phyloP scores from a whole-genome alignment of 1,284 basidiomycete genomes.

The Apiotrichum laibachii region DNA sequence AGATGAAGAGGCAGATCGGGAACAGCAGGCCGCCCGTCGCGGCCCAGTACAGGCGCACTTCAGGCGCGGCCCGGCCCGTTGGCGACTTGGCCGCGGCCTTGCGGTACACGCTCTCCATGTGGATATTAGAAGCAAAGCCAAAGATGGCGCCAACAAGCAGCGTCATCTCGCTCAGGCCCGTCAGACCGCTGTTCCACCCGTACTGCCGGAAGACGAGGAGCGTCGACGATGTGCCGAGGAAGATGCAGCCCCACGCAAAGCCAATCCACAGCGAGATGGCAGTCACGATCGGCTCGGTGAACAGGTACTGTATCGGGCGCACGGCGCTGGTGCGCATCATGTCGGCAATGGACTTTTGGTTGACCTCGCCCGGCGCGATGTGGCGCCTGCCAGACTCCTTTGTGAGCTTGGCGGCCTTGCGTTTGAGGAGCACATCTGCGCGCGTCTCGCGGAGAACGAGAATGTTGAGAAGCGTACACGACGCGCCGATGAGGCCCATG shows the following conservation, averaged over 20 bases:
- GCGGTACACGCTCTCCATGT: slow-evolving; percentile 40
- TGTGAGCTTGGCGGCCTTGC: slow-evolving; percentile 46
- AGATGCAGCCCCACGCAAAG: slow-evolving; percentile 48
- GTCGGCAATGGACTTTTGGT: slow-evolving; percentile 35
- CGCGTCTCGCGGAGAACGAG: slow-evolving; percentile 49
- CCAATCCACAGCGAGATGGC: slow-evolving; percentile 53
- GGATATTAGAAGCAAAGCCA: slow-evolving; percentile 65
- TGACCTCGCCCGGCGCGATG: slow-evolving; percentile 39
- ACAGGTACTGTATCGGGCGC: slow-evolving; percentile 46
- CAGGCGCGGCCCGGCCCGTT: slow-evolving; percentile 51
- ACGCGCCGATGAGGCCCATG: slow-evolving; percentile 32
- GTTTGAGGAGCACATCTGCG: slow-evolving; percentile 53
- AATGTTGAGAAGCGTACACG: slow-evolving; percentile 34
- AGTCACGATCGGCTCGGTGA: slow-evolving; percentile 54
- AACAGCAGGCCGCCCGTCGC: slow-evolving; percentile 47
- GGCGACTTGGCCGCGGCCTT: slow-evolving; percentile 25
- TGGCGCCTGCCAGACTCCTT: slow-evolving; percentile 48
- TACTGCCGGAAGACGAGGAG: slow-evolving; percentile 41
- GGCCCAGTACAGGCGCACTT: slow-evolving; percentile 53
- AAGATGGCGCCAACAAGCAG: slow-evolving; percentile 63
- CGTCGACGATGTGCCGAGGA: slow-evolving; percentile 37
- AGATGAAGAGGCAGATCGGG: slow-evolving; percentile 35
- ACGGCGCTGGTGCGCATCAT: slow-evolving; percentile 43
- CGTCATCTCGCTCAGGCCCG: slow-evolving; percentile 35
- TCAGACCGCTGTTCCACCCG: slow-evolving; percentile 37